Percentiles rank a stretch among this genome's conserved stretches.
phyloP scores from a whole-genome alignment of 2,329 filamentous ascomycete species.

The Fusarium praegraminearum region DNA sequence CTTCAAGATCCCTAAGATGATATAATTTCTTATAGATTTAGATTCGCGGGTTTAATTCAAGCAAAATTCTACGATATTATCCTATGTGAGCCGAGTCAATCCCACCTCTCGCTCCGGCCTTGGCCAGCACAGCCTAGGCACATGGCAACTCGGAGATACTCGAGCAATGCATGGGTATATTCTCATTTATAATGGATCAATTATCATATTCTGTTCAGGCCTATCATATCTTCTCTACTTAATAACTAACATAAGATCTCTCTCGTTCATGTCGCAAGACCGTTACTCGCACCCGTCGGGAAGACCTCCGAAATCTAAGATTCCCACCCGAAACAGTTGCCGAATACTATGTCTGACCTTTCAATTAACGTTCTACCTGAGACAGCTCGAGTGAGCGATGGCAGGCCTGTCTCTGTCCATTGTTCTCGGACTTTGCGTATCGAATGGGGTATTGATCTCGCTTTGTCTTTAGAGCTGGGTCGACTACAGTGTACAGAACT shows the following conservation, averaged over 20 bases:
- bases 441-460: background rate
- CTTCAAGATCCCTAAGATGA: background rate
- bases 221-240: background rate
- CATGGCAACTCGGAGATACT: background rate
- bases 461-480: too few species aligned
- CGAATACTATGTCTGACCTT: conserved; percentile 26
- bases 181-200: background rate
- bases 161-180: background rate
- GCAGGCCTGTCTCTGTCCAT: background rate
- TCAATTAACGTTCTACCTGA: background rate
- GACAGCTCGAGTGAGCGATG: background rate
- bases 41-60: background rate
- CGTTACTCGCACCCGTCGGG: conserved; percentile 17
- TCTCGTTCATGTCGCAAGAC: background rate
- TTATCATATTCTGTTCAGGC: accelerated
- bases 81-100: background rate
- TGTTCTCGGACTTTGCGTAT: background rate
- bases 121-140: background rate
- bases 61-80: background rate
- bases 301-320: conserved; percentile 33
- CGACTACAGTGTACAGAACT: too few species aligned
- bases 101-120: background rate
- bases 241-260: background rate
- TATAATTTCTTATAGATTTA: background rate
- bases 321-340: conserved; percentile 35